A percentile compares a stretch with the other conserved stretches of the same genome.
Evolutionary conservation across 192 early-diverging fungal genomes (phyloP).

Genomic region (Coemansia sp.): DNA sequence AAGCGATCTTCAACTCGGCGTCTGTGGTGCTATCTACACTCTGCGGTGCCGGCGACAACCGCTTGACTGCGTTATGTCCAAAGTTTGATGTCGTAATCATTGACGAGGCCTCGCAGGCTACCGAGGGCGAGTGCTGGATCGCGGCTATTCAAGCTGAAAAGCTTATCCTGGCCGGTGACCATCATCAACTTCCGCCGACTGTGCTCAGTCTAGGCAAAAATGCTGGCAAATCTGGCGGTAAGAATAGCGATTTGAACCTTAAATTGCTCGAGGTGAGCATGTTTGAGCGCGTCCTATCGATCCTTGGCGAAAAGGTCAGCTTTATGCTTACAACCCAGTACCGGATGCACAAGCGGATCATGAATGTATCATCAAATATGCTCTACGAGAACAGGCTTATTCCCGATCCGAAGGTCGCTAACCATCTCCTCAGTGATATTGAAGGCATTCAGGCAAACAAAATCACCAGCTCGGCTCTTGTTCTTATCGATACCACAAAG

Average conservation of each 20-base stretch:
- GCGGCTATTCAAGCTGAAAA: conserved; percentile 67
- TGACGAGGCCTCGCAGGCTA: conserved; percentile 81
- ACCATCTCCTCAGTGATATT: conserved; percentile 9
- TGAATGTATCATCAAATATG: neutral
- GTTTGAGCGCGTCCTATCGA: conserved; percentile 4
- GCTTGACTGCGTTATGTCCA: conserved; percentile 18
- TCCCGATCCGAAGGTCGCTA: neutral
- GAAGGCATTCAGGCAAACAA: neutral
- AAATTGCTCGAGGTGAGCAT: neutral
- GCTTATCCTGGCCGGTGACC: conserved; percentile 80
- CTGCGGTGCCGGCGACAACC: conserved; percentile 60
- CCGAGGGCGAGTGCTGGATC: conserved; percentile 81
- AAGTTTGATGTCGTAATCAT: conserved; percentile 80
- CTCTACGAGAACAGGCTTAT: conserved; percentile 3
- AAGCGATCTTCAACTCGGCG: conserved; percentile 12
- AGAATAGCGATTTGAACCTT: too few species aligned
- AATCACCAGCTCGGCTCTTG: neutral
- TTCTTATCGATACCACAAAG: conserved; percentile 7
- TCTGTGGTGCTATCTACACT: conserved; percentile 75
- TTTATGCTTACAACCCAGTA: conserved; percentile 12
- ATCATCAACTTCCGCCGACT: conserved; percentile 78
- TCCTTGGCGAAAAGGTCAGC: neutral
- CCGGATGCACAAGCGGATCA: conserved; percentile 2
- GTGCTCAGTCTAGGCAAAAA: conserved; percentile 40
- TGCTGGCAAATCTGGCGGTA: neutral